phyloP scores from a whole-genome alignment of 2,329 filamentous ascomycete species.

The Aureobasidium namibiae region DNA sequence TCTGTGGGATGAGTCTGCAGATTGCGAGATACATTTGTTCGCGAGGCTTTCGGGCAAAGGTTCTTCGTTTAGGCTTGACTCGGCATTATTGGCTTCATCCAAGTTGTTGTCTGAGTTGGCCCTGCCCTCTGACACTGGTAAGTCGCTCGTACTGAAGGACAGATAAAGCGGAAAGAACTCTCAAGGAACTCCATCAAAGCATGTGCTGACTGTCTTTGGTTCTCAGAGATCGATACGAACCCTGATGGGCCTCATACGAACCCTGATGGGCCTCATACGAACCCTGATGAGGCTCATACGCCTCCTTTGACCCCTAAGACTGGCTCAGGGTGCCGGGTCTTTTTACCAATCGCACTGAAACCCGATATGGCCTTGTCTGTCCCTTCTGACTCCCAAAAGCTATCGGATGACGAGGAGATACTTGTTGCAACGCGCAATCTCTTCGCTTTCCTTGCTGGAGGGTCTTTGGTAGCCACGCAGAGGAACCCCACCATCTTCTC shows the following conservation, averaged over 20 bases:
- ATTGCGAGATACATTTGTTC: slow-evolving; percentile 56
- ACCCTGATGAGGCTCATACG: slow-evolving; percentile 21
- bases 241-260: slow-evolving; percentile 21
- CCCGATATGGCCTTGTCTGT: slow-evolving; percentile 32
- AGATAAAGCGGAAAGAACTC: background rate
- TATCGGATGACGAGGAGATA: slow-evolving; percentile 32
- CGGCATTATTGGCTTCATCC: slow-evolving; percentile 50
- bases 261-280: too few species aligned
- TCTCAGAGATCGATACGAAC: slow-evolving; percentile 20
- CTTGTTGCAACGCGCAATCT: slow-evolving; percentile 54
- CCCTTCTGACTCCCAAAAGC: background rate
- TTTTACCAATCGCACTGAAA: slow-evolving; percentile 50
- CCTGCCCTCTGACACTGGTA: slow-evolving; percentile 14
- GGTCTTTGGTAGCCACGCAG: slow-evolving; percentile 52
- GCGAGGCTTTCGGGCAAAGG: slow-evolving; percentile 47
- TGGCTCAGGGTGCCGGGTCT: slow-evolving; percentile 46
- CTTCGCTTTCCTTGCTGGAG: slow-evolving; percentile 55
- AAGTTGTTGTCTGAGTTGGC: slow-evolving; percentile 31
- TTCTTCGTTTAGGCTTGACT: slow-evolving; percentile 55
- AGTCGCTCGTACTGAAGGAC: background rate
- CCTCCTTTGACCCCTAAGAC: slow-evolving; percentile 30
- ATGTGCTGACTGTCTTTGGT: background rate
- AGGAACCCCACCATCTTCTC: slow-evolving; percentile 47
- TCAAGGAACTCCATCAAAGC: background rate
- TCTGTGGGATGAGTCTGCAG: slow-evolving; percentile 55